These are phyloP conservation scores for Pseudocercospora fuligena DNA, from an alignment of 2,329 filamentous ascomycete genomes.

Conservation along the genomic window DNA sequence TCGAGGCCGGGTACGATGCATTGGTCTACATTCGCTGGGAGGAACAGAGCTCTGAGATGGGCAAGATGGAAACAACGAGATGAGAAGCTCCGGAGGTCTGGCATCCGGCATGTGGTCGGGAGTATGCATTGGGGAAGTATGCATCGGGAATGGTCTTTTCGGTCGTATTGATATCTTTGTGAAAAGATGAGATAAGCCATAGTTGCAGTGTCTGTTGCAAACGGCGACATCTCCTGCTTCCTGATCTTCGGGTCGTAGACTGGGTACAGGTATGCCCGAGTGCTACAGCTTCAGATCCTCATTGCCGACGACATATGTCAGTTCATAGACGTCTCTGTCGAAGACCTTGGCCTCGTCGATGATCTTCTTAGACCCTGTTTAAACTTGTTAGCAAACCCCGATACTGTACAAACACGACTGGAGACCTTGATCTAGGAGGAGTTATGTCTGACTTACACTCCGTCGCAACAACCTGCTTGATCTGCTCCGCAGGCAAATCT, in stretches of 20 bases:
- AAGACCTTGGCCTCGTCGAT: constrained; percentile 25
- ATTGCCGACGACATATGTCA: constrained; percentile 26
- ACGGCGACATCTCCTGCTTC: not conserved
- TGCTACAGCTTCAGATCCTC: constrained; percentile 14
- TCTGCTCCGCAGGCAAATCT: constrained; percentile 29
- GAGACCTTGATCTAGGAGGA: too few relatives aligned
- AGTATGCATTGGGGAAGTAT: not conserved
- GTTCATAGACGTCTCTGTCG: constrained; percentile 29
- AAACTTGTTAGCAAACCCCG: not conserved
- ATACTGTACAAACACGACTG: not conserved
- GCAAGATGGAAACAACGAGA: not conserved
- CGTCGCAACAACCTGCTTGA: constrained; percentile 27
- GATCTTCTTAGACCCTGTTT: constrained; percentile 31
- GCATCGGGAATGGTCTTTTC: not conserved
- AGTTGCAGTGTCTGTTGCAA: not conserved
- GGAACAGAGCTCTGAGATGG: not conserved
- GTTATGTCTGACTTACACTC: constrained; percentile 23
- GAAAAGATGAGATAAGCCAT: not conserved
- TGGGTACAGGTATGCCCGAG: not conserved
- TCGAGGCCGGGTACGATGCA: not conserved
- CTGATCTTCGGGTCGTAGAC: not conserved
- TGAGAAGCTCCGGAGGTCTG: not conserved
- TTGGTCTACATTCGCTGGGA: not conserved
- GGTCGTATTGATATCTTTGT: not conserved
- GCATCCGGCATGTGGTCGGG: too few relatives aligned